Evolutionary conservation across 768 basidiomycete genomes (phyloP).

Genomic region (Trametes meyenii): DNA sequence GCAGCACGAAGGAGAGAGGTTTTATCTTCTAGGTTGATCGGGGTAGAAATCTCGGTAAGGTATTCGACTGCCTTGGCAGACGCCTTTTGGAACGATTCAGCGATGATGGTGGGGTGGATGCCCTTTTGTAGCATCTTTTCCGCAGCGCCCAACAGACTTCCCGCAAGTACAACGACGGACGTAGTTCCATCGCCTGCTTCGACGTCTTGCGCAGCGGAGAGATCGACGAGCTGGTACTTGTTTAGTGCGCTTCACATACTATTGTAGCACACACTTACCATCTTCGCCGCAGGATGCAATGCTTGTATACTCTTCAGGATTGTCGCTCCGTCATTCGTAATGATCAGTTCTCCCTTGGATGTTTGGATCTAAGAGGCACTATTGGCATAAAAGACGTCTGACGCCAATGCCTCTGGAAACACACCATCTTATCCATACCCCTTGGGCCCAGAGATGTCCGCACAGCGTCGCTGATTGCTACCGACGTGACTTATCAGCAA

Average conservation of each 20-base stretch:
- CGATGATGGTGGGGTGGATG: conserved; percentile 96
- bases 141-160: conserved; percentile 88
- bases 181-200: conserved; percentile 99
- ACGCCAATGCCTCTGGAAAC: conserved; percentile 14
- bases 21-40: conserved; percentile 88
- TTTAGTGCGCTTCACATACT: background rate
- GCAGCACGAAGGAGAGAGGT: conserved; percentile 88
- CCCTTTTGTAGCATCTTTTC: conserved; percentile 97
- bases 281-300: conserved; percentile 96
- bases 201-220: conserved; percentile 96
- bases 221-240: conserved; percentile 81
- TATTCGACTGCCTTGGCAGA: conserved; percentile 93
- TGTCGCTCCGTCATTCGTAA: conserved; percentile 98
- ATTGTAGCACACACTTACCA: conserved; percentile 55
- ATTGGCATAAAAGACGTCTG: background rate
- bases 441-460: conserved; percentile 94
- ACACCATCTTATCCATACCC: conserved; percentile 99
- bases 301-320: conserved; percentile 96
- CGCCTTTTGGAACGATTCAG: conserved; percentile 93
- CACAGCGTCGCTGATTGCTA: conserved; percentile 97
- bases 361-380: conserved; percentile 81
- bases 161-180: conserved; percentile 94
- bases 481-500: background rate
- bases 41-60: conserved; percentile 88
- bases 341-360: conserved; percentile 92